Conservation (phyloP, 139 green algal species). For the Chlamydomonas incerta region DNA sequence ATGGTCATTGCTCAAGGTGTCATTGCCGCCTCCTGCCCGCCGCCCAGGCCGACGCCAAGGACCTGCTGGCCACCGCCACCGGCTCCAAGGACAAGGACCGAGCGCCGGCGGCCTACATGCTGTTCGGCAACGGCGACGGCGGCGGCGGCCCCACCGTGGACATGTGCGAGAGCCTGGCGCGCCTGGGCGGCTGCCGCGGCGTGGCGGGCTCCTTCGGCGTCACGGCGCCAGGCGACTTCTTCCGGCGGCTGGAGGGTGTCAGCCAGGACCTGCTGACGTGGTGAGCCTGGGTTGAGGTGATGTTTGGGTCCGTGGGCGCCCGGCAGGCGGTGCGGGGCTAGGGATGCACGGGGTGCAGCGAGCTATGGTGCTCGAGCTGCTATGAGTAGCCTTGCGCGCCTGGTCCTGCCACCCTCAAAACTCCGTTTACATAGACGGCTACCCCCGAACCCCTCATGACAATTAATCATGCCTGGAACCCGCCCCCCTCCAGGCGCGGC, state of each 20-base stretch:
- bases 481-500: constrained; percentile 46
- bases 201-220: not conserved
- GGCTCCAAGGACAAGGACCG: constrained; percentile 54
- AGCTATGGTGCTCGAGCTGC: too few relatives aligned
- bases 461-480: too few relatives aligned
- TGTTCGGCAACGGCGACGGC: constrained; percentile 57
- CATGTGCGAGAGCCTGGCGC: constrained; percentile 48
- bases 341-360: too few relatives aligned
- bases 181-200: constrained; percentile 25
- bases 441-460: too few relatives aligned
- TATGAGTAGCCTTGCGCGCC: too few relatives aligned
- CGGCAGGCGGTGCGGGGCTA: too few relatives aligned
- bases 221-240: constrained; percentile 34
- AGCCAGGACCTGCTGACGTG: constrained; percentile 21
- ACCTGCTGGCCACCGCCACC: constrained; percentile 18
- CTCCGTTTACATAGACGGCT: too few relatives aligned
- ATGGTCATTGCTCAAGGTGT: too few relatives aligned
- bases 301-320: too few relatives aligned
- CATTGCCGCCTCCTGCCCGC: too few relatives aligned
- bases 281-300: not conserved
- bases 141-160: constrained; percentile 44
- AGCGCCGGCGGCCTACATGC: constrained; percentile 30
- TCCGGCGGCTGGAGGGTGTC: constrained; percentile 20
- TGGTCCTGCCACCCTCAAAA: too few relatives aligned
- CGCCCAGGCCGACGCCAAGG: constrained; percentile 37